A percentile compares a stretch with the other conserved stretches of the same genome.
phyloP scores from a whole-genome alignment of 140 eudicot species.

The Ambrosia hybrid region DNA sequence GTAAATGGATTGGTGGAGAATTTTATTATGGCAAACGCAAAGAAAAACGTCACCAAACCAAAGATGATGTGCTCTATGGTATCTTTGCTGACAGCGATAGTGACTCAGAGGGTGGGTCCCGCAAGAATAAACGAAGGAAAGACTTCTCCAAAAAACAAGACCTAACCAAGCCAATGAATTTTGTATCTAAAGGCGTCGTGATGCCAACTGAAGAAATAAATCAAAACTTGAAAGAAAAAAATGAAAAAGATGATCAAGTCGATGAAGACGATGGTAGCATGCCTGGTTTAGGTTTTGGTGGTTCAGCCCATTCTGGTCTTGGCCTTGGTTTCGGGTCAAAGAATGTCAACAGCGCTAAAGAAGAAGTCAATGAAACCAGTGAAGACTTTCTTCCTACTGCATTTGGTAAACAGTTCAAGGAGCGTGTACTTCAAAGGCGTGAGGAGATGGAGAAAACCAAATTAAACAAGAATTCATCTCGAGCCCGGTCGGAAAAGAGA shows the following conservation, averaged over 20 bases:
- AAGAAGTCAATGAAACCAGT: slow-evolving; percentile 31
- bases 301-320: slow-evolving; percentile 11
- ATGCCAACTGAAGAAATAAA: slow-evolving; percentile 69
- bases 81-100: slow-evolving; percentile 66
- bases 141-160: slow-evolving; percentile 50
- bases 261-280: slow-evolving; percentile 34
- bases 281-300: slow-evolving; percentile 55
- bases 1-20: slow-evolving; percentile 77
- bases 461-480: slow-evolving; percentile 39
- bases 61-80: slow-evolving; percentile 77
- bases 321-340: slow-evolving; percentile 54
- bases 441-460: slow-evolving; percentile 59
- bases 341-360: slow-evolving; percentile 23
- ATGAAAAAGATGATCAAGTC: slow-evolving; percentile 31
- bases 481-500: slow-evolving; percentile 25
- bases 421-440: slow-evolving; percentile 67
- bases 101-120: slow-evolving; percentile 49
- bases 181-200: slow-evolving; percentile 61
- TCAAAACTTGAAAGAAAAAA: slow-evolving; percentile 40
- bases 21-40: slow-evolving; percentile 60
- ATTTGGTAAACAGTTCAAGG: slow-evolving; percentile 64
- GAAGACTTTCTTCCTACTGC: slow-evolving; percentile 60
- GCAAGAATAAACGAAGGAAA: slow-evolving; percentile 56
- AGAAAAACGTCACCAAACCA: slow-evolving; percentile 55
- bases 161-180: slow-evolving; percentile 61